These are phyloP conservation scores for Kuraishia borneana DNA, from an alignment of 805 yeast species.

Conservation along the genomic window DNA sequence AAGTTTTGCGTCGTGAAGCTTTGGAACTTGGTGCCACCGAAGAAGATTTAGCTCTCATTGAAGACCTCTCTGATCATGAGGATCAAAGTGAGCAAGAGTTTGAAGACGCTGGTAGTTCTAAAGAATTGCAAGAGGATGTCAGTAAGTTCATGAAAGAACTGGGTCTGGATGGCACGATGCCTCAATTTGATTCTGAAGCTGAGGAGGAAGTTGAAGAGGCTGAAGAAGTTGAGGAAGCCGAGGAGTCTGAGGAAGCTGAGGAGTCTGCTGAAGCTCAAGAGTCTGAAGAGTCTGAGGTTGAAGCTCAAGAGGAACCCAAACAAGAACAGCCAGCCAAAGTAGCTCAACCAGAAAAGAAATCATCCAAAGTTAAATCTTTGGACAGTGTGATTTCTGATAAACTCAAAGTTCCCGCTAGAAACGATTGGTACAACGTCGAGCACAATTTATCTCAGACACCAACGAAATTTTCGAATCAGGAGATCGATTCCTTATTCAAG, in stretches of 20 bases:
- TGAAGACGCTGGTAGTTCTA: slow-evolving; percentile 29
- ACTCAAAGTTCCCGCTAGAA: slow-evolving; percentile 46
- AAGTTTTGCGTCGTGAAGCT: slow-evolving; percentile 58
- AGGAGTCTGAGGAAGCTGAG: slow-evolving; percentile 14
- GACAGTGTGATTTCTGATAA: slow-evolving; percentile 45
- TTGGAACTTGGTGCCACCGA: slow-evolving; percentile 77
- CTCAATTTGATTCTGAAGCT: slow-evolving; percentile 16
- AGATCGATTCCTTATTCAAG: slow-evolving; percentile 47
- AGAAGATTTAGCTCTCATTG: slow-evolving; percentile 59
- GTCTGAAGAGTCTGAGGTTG: slow-evolving; percentile 7
- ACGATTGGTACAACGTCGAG: slow-evolving; percentile 58
- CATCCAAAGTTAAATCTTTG: slow-evolving; percentile 18
- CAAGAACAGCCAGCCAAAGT: slow-evolving; percentile 17
- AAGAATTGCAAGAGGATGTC: slow-evolving; percentile 45
- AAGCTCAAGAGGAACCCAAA: slow-evolving; percentile 14
- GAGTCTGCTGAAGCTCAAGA: slow-evolving; percentile 12
- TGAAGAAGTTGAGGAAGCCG: slow-evolving; percentile 14
- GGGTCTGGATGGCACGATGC: slow-evolving; percentile 38
- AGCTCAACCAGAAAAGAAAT: slow-evolving; percentile 7
- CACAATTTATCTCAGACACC: slow-evolving; percentile 27
- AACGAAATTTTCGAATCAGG: slow-evolving; percentile 36
- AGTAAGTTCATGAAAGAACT: slow-evolving; percentile 52
- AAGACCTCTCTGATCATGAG: slow-evolving; percentile 40
- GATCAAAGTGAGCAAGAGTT: slow-evolving; percentile 38
- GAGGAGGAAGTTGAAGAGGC: slow-evolving; percentile 25